Evolutionary conservation across 73 alveolate genomes (phyloP), one percentile per base, ranked within the genome.

Genomic region (Breviolum minutum): DNA sequence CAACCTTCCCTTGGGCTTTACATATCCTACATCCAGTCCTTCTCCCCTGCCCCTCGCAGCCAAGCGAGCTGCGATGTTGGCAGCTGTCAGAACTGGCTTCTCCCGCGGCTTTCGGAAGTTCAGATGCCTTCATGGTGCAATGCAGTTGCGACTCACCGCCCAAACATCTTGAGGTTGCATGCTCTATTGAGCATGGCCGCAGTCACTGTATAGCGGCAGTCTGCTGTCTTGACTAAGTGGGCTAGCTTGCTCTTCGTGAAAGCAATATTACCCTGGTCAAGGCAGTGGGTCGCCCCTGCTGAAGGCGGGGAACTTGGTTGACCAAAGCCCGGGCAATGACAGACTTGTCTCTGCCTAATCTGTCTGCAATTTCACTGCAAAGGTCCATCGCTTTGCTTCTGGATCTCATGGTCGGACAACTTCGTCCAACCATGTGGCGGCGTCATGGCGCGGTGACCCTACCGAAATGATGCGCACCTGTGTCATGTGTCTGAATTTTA

Each of bases 11-110:
- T 85, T 85, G 61, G 94, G 29, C 63, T 85, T 85, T 63, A 85
- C 80, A 63, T 85, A 62, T 27, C 94, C 94, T 26, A 30, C 61
- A 24, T 29, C 71, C 80, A 85, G 79, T 22, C 94, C 94, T n/a
- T 85, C 62, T 14, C 80, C 79, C 10, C 19, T 48, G 22, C 80
- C 94, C n/a, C 94, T 6, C 80, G n/a, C n/a, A n/a, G 94, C 79
- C 40, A 85, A 12, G 17, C 94, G 77, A 17, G 70, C 80, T 62
- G 54, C 62, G 27, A 85, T 63, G n/a, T 5, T 80, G 13, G 61
- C 79, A 7, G 22, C 62, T 5, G 94, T 85, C 63, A 61, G 62
- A 27, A 85, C 63, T 6, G 94, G 94, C 80, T 85, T 85, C 29
- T 85, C 94, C 12, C 80, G 79, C 13, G 61, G 94, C 27, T 62